These are phyloP conservation scores for Pichia sp. DNA, from an alignment of 1,139 yeast genomes.

Conservation along the genomic window DNA sequence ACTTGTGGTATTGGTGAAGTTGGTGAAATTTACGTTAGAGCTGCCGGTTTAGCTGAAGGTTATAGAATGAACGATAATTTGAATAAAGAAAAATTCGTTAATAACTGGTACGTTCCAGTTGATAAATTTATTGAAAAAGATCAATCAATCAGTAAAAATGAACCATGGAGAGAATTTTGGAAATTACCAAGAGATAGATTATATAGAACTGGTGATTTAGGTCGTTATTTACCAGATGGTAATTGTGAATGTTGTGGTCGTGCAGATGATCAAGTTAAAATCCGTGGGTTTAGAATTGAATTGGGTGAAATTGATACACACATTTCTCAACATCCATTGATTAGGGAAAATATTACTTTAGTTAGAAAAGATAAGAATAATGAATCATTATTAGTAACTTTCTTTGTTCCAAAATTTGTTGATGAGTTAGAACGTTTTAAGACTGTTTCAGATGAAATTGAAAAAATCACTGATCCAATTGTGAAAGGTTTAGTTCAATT, in stretches of 20 bases:
- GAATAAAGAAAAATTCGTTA: constrained; percentile 79
- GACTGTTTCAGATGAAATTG: constrained; percentile 36
- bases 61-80: constrained; percentile 86
- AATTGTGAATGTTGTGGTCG: constrained; percentile 98
- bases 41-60: constrained; percentile 96
- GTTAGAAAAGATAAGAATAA: constrained; percentile 91
- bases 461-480: constrained; percentile 52
- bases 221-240: constrained; percentile 94
- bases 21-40: constrained; percentile 96
- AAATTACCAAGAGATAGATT: constrained; percentile 90
- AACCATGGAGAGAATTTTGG: constrained; percentile 80
- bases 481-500: constrained; percentile 75
- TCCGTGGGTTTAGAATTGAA: constrained; percentile 97
- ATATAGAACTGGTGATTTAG: constrained; percentile 95
- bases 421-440: constrained; percentile 50
- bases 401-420: constrained; percentile 77
- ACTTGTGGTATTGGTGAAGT: constrained; percentile 98
- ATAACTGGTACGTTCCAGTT: constrained; percentile 77
- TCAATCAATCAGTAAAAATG: constrained; percentile 34
- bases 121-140: constrained; percentile 56
- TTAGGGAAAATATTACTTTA: constrained; percentile 85
- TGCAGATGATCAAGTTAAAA: constrained; percentile 98
- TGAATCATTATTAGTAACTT: constrained; percentile 86
- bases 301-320: constrained; percentile 97
- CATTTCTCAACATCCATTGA: constrained; percentile 83